Base-by-base conservation (phyloP, 495 filamentous ascomycete genomes). In the Aspergillus steynii region DNA sequence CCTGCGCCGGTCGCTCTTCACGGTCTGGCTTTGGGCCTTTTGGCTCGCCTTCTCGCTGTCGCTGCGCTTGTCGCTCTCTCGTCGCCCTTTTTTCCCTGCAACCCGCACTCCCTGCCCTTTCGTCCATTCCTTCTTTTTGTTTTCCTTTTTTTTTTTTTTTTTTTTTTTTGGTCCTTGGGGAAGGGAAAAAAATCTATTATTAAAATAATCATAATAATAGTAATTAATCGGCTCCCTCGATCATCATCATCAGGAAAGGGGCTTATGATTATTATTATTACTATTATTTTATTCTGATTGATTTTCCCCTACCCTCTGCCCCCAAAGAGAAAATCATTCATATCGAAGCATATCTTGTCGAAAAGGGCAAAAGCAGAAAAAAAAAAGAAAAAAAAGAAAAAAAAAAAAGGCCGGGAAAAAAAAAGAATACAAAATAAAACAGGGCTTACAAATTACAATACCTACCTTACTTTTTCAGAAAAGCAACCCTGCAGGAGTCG, bases 1-100 rank as follows among this genome's bases (percentile, higher is more conserved):
- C 55, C 52, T 56, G 54, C 61, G 61, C 65, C 52, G 61, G 65
- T 67, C 61, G 51, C 58, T 56, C 56, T 56, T 62, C 55, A 56
- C 49, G 54, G 59, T 62, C 57, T 61, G 55, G 55, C 34, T 37
- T 37, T 47, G 29, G 12, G 42, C 31, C 46, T 58, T 50, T 31
- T 8, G 6, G 12, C 1, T 31, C 37, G 29, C 49, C 29, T 49
- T 31, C 25, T 20, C 20, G 20, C 20, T 49, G 26, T 53, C n/a
- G 20, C 58, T 15, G 25, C 20, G 20, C 20, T 20, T 31, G 50
- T 60, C 26, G 47, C 50, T 47, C 37, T 58, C n/a, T 58, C 48
- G 26, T 49, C 50, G 37, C 29, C 26, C 45, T 28, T 55, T 29
- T 55, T 51, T 63, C 64, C 54, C 55, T 60, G 49, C 26, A 61